Evolutionary conservation across 768 basidiomycete genomes (phyloP), one percentile per base, ranked within the genome.

Genomic region (Multifurca ochricompacta): DNA sequence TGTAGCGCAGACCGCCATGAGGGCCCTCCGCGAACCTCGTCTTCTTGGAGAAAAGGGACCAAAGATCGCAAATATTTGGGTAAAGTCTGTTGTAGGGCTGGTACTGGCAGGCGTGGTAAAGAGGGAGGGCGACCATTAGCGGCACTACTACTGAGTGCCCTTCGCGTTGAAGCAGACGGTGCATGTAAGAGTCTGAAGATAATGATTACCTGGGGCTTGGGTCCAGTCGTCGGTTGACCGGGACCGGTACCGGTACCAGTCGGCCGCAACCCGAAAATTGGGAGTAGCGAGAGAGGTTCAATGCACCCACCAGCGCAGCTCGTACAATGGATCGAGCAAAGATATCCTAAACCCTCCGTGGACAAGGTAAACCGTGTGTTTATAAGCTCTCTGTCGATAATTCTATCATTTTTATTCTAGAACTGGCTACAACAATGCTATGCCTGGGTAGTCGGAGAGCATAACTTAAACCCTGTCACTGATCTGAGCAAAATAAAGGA

Each of bases 81-180:
- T 34, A 97, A 72, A 0, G 89, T 87, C 62, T 80, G 75, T 30
- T 77, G 75, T 2, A 97, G 77, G 54, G 83, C 77, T 16, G 92
- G 93, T 3, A 96, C 79, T 1, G 94, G 94, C 9, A 96, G 74
- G 52, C 89, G 81, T 10, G 85, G 85, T 31, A 89, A 65, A 21
- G 54, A 54, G 13, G 48, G 19, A 28, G 18, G 32, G 19, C 48
- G 41, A 7, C 10, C 41, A 10, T 48, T n/a, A 16, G 36, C 23
- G 18, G 43, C 30, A 19, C 27, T 27, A 3, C 25, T 4, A 18
- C 36, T 43, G 53, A 27, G 45, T 8, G 39, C 41, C 27, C 21
- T 40, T 13, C 25, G 40, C 25, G 34, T 31, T 18, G 39, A 31
- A 7, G 28, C 28, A 27, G 54, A 50, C n/a, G 42, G n/a, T 21